A percentile compares a stretch with the other conserved stretches of the same genome.
Conservation (phyloP, 1,139 yeast genomes). For the Scheffersomyces segobiensis region DNA sequence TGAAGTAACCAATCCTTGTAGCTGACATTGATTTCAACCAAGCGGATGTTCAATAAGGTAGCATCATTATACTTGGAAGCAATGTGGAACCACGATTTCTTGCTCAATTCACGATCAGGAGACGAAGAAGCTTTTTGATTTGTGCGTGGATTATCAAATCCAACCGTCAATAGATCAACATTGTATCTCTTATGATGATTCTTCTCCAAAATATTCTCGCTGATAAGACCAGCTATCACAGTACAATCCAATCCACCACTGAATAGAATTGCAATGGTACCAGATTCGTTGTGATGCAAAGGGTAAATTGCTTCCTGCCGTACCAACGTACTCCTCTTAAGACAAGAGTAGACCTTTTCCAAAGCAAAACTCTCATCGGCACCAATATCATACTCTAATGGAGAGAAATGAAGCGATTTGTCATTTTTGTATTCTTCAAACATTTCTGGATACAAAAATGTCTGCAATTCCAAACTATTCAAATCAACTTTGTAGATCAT, state of each 20-base stretch:
- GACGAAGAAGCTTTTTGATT: slow-evolving; percentile 58
- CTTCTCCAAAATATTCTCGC: slow-evolving; percentile 21
- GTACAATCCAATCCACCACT: slow-evolving; percentile 97
- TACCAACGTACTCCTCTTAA: slow-evolving; percentile 43
- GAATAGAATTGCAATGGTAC: slow-evolving; percentile 64
- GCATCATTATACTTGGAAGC: slow-evolving; percentile 33
- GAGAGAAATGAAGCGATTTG: slow-evolving; percentile 1
- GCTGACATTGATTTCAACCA: slow-evolving; percentile 70
- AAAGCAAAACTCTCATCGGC: not conserved
- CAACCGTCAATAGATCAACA: slow-evolving; percentile 84
- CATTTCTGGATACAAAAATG: slow-evolving; percentile 3
- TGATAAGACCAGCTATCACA: slow-evolving; percentile 55
- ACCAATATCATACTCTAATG: not conserved
- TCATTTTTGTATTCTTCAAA: not conserved
- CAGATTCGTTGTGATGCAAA: slow-evolving; percentile 29
- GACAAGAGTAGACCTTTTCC: slow-evolving; percentile 19
- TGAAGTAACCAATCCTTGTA: slow-evolving; percentile 62
- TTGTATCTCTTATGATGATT: slow-evolving; percentile 4
- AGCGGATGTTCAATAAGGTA: slow-evolving; percentile 36
- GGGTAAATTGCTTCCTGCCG: slow-evolving; percentile 66
- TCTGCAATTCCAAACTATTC: slow-evolving; percentile 12
- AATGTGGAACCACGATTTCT: slow-evolving; percentile 58
- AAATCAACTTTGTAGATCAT: slow-evolving; percentile 45
- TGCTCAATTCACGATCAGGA: slow-evolving; percentile 81
- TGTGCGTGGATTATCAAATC: slow-evolving; percentile 89